Percentiles rank a stretch among this genome's conserved stretches.
Evolutionary conservation across 257 asterid species (phyloP).

Genomic region (Rhazya stricta): DNA sequence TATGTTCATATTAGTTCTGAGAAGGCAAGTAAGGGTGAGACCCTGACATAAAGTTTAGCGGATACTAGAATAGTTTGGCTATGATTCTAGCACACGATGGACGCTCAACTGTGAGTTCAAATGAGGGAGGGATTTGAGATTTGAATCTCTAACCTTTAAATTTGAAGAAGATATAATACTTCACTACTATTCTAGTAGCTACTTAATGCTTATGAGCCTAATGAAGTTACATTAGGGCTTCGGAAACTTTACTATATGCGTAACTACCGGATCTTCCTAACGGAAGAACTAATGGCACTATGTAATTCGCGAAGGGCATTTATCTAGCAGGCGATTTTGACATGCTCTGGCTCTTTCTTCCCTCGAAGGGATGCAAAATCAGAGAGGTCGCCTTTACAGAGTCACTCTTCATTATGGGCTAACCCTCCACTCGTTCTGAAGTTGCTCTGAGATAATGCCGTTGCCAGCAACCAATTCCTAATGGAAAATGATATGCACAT

Average conservation of each 20-base stretch:
- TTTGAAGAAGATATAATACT: too few relatives aligned
- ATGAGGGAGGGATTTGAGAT: too few relatives aligned
- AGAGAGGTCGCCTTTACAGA: neutral
- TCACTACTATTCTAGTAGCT: too few relatives aligned
- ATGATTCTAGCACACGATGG: too few relatives aligned
- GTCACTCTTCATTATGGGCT: neutral
- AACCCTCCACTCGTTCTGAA: neutral
- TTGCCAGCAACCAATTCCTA: neutral
- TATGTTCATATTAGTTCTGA: too few relatives aligned
- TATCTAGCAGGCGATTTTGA: neutral
- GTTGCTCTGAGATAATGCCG: neutral
- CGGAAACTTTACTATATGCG: neutral
- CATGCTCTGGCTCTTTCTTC: conserved; percentile 2
- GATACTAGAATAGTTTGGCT: too few relatives aligned
- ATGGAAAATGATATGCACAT: neutral
- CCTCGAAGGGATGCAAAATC: conserved; percentile 1
- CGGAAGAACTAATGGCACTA: neutral
- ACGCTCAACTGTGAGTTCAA: too few relatives aligned
- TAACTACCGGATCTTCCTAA: too few relatives aligned
- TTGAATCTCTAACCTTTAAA: too few relatives aligned
- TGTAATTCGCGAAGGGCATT: neutral
- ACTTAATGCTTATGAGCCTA: too few relatives aligned
- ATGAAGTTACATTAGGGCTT: neutral
- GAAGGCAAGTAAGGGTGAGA: too few relatives aligned
- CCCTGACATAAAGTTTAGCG: too few relatives aligned